Conservation (phyloP, 78 protist genomes). For the slime mould (Dictyostelium discoideum) region dicty_2.7 NC_007089.4:2091001-2091500, state of each 20-base stretch:
- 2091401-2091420: background rate
- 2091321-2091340: constrained; percentile 97
- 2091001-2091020: background rate
- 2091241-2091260: constrained; percentile 97
- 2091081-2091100: constrained; percentile 93
- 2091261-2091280: constrained; percentile 97
- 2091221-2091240: constrained; percentile 97
- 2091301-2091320: constrained; percentile 78
- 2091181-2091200: constrained; percentile 42
- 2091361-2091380: constrained; percentile 84
- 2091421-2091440: constrained; percentile 82
- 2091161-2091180: background rate
- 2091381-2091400: background rate
- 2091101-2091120: background rate
- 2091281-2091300: constrained; percentile 90
- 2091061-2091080: constrained; percentile 75
- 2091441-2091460: constrained; percentile 98
- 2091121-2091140: background rate
- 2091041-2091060: constrained; percentile 90
- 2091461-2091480: constrained; percentile 94
- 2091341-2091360: constrained; percentile 97
- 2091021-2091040: constrained; percentile 91
- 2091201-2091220: constrained; percentile 84
- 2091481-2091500: constrained; percentile 82
- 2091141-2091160: too few relatives aligned